Conservation (phyloP, 179 eudicot species). For the Heliamphora ciliata region DNA sequence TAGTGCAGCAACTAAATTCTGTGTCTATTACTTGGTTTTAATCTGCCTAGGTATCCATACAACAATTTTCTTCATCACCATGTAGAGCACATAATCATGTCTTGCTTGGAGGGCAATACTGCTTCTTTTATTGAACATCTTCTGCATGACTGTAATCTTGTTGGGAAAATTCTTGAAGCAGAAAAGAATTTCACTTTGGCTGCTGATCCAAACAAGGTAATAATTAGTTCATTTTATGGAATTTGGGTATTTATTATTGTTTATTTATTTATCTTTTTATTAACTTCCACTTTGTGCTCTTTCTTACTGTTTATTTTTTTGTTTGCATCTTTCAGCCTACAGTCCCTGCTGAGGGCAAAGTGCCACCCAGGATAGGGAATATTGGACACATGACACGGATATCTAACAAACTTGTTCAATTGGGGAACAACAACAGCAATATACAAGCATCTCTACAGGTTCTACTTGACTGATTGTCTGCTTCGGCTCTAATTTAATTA, state of each 20-base stretch:
- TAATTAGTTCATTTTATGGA: slow-evolving; percentile 10
- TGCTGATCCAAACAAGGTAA: slow-evolving; percentile 55
- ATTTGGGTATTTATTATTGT: not conserved
- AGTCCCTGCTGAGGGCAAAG: slow-evolving; percentile 49
- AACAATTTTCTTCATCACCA: slow-evolving; percentile 90
- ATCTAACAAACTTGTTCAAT: slow-evolving; percentile 73
- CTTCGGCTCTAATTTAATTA: not conserved
- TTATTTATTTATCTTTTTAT: not conserved
- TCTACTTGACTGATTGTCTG: slow-evolving; percentile 8
- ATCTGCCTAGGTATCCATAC: slow-evolving; percentile 68
- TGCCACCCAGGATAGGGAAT: slow-evolving; percentile 69
- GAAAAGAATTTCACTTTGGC: slow-evolving; percentile 54
- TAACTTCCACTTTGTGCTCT: not conserved
- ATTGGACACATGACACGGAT: slow-evolving; percentile 90
- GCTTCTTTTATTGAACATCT: slow-evolving; percentile 61
- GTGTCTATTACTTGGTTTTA: slow-evolving; percentile 13
- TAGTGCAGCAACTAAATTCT: not conserved
- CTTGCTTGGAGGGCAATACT: slow-evolving; percentile 83
- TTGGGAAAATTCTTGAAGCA: slow-evolving; percentile 73
- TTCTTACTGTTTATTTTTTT: not conserved
- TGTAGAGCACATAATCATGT: slow-evolving; percentile 55
- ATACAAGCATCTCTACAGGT: slow-evolving; percentile 67
- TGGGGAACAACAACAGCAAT: slow-evolving; percentile 45
- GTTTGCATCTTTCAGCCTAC: slow-evolving; percentile 58
- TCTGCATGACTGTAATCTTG: slow-evolving; percentile 74